These are phyloP conservation scores for Trichoderma parareesei DNA, from an alignment of 495 filamentous ascomycete genomes.

Conservation along the genomic window DNA sequence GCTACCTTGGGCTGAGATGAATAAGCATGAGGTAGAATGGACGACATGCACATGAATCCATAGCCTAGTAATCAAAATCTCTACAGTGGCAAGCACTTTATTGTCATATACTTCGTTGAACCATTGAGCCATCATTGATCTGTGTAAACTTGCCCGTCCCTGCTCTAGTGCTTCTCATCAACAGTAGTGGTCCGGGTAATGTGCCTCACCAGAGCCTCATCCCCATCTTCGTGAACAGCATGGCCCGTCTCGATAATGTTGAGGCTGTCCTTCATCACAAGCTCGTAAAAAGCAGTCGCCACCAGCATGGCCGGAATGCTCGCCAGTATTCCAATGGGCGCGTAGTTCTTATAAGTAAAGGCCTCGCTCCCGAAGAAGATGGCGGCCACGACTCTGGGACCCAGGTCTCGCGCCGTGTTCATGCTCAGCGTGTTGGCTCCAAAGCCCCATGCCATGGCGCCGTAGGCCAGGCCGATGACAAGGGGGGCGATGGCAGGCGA, in stretches of 20 bases:
- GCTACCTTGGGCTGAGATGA: neutral
- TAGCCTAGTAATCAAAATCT: neutral
- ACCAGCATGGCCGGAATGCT: slow-evolving; percentile 47
- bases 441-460: slow-evolving; percentile 42
- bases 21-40: neutral
- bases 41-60: neutral
- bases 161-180: neutral
- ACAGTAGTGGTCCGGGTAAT: slow-evolving; percentile 26
- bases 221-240: slow-evolving; percentile 40
- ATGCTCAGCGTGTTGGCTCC: slow-evolving; percentile 41
- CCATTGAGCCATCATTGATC: no score
- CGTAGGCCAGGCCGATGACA: slow-evolving; percentile 43
- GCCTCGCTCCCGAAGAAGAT: slow-evolving; percentile 46
- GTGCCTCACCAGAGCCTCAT: slow-evolving; percentile 42
- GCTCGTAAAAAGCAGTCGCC: slow-evolving; percentile 42
- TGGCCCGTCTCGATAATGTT: slow-evolving; percentile 37
- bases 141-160: neutral
- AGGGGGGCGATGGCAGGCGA: slow-evolving; percentile 36
- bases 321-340: slow-evolving; percentile 41
- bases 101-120: no score
- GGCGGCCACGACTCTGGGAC: slow-evolving; percentile 45
- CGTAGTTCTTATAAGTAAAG: slow-evolving; percentile 32
- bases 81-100: neutral
- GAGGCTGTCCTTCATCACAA: slow-evolving; percentile 44
- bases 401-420: slow-evolving; percentile 45